Percentiles rank a stretch among this genome's conserved stretches.
phyloP scores from a whole-genome alignment of 2,329 filamentous ascomycete species.

The Aspergillus novofumigatus region DNA sequence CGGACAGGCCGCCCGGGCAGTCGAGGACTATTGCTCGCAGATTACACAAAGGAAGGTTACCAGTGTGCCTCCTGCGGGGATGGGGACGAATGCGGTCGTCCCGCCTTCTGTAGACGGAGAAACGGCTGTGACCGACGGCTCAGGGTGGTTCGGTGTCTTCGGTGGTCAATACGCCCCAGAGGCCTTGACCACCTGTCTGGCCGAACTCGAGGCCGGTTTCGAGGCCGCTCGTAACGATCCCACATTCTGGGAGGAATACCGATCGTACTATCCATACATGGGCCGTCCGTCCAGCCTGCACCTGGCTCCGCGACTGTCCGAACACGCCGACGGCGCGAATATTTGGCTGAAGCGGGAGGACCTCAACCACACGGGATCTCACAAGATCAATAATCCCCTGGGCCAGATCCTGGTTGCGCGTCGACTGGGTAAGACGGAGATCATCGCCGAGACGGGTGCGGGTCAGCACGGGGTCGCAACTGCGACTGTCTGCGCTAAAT shows the following conservation, averaged over 20 bases:
- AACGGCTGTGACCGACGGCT: conserved; percentile 45
- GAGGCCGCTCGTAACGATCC: conserved; percentile 77
- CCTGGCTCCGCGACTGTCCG: conserved; percentile 76
- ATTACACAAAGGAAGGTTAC: conserved; percentile 50
- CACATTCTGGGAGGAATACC: conserved; percentile 90
- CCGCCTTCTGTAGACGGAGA: conserved; percentile 14
- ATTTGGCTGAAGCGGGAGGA: conserved; percentile 98
- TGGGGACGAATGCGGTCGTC: neutral
- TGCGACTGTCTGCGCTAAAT: conserved; percentile 92
- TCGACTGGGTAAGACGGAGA: conserved; percentile 85
- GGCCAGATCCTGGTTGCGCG: conserved; percentile 87
- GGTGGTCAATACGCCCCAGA: conserved; percentile 95
- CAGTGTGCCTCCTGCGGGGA: conserved; percentile 37
- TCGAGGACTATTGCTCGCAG: conserved; percentile 78
- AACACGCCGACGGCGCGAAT: conserved; percentile 81
- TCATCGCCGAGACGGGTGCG: conserved; percentile 94
- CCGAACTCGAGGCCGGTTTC: conserved; percentile 83
- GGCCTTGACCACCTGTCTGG: conserved; percentile 90
- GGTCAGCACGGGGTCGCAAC: conserved; percentile 96
- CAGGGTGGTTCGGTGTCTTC: conserved; percentile 80
- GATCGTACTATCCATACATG: conserved; percentile 91
- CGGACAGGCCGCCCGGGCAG: conserved; percentile 61
- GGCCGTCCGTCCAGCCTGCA: conserved; percentile 86
- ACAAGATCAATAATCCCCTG: conserved; percentile 98
- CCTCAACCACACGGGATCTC: conserved; percentile 90